Evolutionary conservation across 768 basidiomycete genomes (phyloP).

Genomic region (Phanerochaete sordida): DNA sequence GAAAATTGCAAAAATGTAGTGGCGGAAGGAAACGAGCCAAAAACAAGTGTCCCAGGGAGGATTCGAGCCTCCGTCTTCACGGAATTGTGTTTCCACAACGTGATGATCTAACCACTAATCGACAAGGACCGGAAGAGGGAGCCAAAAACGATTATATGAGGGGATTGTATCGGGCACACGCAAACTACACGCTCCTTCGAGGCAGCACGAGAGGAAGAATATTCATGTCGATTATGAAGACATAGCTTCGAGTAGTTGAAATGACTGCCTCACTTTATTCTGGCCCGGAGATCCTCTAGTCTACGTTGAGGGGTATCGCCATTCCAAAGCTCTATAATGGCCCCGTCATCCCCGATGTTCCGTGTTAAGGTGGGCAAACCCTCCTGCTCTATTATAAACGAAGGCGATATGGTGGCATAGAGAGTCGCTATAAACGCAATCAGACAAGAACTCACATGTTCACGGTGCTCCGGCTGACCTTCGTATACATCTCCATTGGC

Average conservation of each 20-base stretch:
- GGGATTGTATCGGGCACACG: too few species aligned
- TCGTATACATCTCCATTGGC: slow-evolving; percentile 56
- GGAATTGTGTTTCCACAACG: too few species aligned
- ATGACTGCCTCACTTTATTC: too few species aligned
- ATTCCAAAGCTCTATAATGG: slow-evolving; percentile 56
- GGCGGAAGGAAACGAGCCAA: too few species aligned
- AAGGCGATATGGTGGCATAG: slow-evolving; percentile 80
- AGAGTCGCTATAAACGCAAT: slow-evolving; percentile 47
- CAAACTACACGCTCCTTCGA: too few species aligned
- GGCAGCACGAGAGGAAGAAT: too few species aligned
- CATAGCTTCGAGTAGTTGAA: too few species aligned
- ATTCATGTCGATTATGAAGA: too few species aligned
- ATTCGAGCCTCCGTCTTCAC: too few species aligned
- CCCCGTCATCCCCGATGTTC: slow-evolving; percentile 14
- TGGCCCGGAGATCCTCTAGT: slow-evolving; percentile 37
- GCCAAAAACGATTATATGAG: neutral
- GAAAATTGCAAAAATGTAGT: too few species aligned
- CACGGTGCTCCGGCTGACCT: slow-evolving; percentile 40
- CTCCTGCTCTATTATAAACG: slow-evolving; percentile 77
- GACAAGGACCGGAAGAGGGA: slow-evolving; percentile 1
- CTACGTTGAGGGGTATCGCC: slow-evolving; percentile 58
- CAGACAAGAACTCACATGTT: slow-evolving; percentile 6
- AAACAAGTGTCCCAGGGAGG: too few species aligned
- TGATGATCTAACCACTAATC: slow-evolving; percentile 11
- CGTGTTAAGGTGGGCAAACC: slow-evolving; percentile 59